A percentile compares a stretch with the other conserved stretches of the same genome.
Conservation (phyloP, 768 basidiomycete species). For the Xerocomus potaroensis region DNA sequence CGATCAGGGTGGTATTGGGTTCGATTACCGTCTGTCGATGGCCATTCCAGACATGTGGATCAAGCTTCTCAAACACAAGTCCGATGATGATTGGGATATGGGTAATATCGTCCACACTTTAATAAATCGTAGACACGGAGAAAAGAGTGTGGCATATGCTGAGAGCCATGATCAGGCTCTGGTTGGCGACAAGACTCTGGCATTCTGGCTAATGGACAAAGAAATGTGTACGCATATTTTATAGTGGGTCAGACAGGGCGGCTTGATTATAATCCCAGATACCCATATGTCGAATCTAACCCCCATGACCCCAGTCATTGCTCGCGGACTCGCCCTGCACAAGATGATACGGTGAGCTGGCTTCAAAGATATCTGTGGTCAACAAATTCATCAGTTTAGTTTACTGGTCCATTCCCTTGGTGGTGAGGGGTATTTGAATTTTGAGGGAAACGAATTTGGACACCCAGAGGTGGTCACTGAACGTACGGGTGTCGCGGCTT, state of each 20-base stretch:
- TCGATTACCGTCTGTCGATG: constrained; percentile 98
- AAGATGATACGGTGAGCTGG: constrained; percentile 88
- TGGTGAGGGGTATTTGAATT: constrained; percentile 97
- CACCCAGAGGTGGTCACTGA: constrained; percentile 97
- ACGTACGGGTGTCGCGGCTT: not conserved
- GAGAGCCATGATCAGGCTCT: constrained; percentile 98
- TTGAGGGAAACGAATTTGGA: constrained; percentile 97
- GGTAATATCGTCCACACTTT: constrained; percentile 84
- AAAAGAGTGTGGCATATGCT: constrained; percentile 89
- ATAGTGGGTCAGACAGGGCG: not conserved
- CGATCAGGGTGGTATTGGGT: constrained; percentile 83
- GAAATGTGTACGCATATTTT: constrained; percentile 78
- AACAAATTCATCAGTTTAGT: constrained; percentile 36
- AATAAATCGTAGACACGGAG: constrained; percentile 82
- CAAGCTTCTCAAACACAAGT: constrained; percentile 91
- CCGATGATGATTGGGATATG: constrained; percentile 86
- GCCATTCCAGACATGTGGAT: constrained; percentile 99
- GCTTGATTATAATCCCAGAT: constrained; percentile 42
- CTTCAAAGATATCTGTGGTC: not conserved
- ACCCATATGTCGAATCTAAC: constrained; percentile 91
- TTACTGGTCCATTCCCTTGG: constrained; percentile 89
- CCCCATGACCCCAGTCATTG: constrained; percentile 76
- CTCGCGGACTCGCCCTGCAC: constrained; percentile 89
- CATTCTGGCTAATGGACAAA: constrained; percentile 99
- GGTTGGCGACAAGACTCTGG: constrained; percentile 97